Evolutionary conservation across 2,329 filamentous ascomycete genomes (phyloP).

Genomic region (Talaromyces sp.): DNA sequence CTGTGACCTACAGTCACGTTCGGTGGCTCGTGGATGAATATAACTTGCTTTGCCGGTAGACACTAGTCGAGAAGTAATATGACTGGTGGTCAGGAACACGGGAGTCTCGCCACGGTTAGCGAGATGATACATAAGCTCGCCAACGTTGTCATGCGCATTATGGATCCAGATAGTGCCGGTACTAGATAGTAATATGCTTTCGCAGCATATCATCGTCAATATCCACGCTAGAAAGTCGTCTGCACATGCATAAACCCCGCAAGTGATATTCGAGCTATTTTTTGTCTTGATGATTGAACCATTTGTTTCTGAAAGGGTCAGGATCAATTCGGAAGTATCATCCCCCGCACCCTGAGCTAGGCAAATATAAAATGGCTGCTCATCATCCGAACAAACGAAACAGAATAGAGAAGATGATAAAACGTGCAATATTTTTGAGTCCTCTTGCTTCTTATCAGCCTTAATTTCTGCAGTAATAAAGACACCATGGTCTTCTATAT

Average conservation of each 20-base stretch:
- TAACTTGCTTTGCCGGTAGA: neutral
- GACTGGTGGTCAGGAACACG: neutral
- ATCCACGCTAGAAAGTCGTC: neutral
- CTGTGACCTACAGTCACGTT: neutral
- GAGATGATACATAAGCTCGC: neutral
- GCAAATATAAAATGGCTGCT: neutral
- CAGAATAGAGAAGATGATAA: conserved; percentile 1
- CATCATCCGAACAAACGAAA: neutral
- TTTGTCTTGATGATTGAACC: neutral
- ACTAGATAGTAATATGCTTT: neutral
- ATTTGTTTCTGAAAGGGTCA: conserved; percentile 5
- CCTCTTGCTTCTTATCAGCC: neutral
- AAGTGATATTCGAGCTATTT: neutral
- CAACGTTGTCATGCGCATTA: neutral
- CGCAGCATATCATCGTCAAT: neutral
- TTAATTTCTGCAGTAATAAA: neutral
- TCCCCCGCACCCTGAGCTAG: neutral
- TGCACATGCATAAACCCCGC: neutral
- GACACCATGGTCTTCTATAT: neutral
- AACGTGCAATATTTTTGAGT: neutral
- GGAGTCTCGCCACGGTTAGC: neutral
- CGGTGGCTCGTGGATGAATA: neutral
- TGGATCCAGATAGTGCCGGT: neutral
- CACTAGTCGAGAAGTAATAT: neutral
- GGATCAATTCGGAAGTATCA: neutral